These are phyloP conservation scores for Tillandsia leiboldiana DNA, from an alignment of 176 grass and related monocot genomes.

Conservation along the genomic window DNA sequence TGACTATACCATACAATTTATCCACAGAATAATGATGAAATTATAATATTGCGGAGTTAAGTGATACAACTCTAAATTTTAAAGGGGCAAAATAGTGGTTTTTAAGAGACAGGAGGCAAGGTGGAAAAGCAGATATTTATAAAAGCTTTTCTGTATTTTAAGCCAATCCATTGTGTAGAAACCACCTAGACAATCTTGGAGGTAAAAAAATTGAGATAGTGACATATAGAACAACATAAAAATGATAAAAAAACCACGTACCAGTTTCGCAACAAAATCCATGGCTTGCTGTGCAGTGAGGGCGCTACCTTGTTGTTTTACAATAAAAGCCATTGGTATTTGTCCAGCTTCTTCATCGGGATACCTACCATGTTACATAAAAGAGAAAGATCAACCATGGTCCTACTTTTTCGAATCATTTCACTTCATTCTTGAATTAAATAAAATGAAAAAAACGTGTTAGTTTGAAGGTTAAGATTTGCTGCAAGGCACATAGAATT, in stretches of 20 bases:
- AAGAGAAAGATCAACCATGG: background rate
- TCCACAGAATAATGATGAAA: too few relatives aligned
- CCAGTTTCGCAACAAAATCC: slow-evolving; percentile 63
- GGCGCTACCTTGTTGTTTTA: slow-evolving; percentile 38
- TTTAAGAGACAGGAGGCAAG: too few relatives aligned
- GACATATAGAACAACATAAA: background rate
- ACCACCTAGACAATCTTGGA: background rate
- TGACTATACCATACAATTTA: too few relatives aligned
- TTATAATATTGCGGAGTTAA: too few relatives aligned
- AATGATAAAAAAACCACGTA: slow-evolving; percentile 8
- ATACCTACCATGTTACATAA: slow-evolving; percentile 35
- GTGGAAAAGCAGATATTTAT: too few relatives aligned
- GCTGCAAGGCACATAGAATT: background rate
- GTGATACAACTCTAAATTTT: too few relatives aligned
- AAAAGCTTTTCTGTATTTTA: too few relatives aligned
- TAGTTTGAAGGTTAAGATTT: background rate
- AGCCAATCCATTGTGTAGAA: background rate
- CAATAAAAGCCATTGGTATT: slow-evolving; percentile 74
- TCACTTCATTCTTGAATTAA: background rate
- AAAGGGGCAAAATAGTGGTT: too few relatives aligned
- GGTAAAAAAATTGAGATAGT: too few relatives aligned
- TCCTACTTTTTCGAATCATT: background rate
- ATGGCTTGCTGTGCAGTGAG: slow-evolving; percentile 46
- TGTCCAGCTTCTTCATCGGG: slow-evolving; percentile 83
- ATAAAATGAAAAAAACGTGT: background rate